These are phyloP conservation scores for Ceratobasidium sp. DNA, from an alignment of 1,284 basidiomycete genomes.

Conservation along the genomic window DNA sequence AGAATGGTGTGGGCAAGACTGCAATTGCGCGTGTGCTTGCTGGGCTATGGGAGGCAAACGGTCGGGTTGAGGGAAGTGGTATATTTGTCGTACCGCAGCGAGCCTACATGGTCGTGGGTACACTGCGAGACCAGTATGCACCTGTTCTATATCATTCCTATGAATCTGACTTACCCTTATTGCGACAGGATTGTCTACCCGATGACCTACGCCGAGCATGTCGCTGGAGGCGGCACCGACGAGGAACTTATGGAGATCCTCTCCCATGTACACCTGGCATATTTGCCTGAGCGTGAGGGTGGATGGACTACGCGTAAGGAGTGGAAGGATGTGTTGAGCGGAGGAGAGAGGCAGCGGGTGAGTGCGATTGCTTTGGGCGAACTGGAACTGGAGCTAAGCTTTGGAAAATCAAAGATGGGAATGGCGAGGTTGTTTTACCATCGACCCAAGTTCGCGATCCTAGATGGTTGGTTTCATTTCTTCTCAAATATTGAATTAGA, in stretches of 20 bases:
- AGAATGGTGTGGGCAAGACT: constrained; percentile 93
- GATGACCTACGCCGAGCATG: constrained; percentile 83
- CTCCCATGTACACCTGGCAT: constrained; percentile 85
- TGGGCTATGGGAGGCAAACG: constrained; percentile 84
- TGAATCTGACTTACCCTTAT: neutral
- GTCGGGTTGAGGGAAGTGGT: constrained; percentile 62
- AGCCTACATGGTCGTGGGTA: constrained; percentile 90
- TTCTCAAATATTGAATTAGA: constrained; percentile 10
- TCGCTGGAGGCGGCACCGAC: constrained; percentile 72
- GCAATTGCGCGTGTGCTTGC: constrained; percentile 92
- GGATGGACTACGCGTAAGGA: constrained; percentile 93
- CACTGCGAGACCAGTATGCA: constrained; percentile 85
- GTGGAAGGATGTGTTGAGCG: constrained; percentile 95
- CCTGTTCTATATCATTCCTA: constrained; percentile 12
- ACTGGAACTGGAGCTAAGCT: constrained; percentile 1
- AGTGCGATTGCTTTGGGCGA: constrained; percentile 52
- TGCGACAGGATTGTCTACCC: constrained; percentile 79
- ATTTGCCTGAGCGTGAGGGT: constrained; percentile 89
- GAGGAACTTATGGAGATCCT: constrained; percentile 81
- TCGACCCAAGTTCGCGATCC: constrained; percentile 78
- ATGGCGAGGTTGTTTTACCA: constrained; percentile 90
- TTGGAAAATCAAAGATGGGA: constrained; percentile 71
- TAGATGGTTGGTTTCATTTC: constrained; percentile 71
- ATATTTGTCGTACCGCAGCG: constrained; percentile 94
- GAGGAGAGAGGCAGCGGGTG: constrained; percentile 94